These are phyloP conservation scores for Trichoderma lentiforme DNA, from an alignment of 2,329 filamentous ascomycete genomes.

Conservation along the genomic window DNA sequence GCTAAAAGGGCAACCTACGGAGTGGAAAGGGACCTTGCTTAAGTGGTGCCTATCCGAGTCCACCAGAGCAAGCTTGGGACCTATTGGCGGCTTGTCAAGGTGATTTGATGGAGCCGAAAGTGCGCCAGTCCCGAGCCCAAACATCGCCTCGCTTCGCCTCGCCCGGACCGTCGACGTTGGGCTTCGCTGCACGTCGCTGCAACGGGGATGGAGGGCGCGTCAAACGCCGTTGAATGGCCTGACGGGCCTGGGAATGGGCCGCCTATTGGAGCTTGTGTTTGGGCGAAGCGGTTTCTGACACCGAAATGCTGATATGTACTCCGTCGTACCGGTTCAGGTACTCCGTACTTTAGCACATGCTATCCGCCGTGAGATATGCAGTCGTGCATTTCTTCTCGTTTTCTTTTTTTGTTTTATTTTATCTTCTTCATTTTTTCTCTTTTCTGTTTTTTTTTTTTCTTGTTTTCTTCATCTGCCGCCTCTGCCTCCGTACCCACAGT, in stretches of 20 bases:
- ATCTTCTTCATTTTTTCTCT: neutral
- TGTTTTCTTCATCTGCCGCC: neutral
- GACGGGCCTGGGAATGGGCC: slow-evolving; percentile 7
- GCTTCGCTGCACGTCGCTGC: slow-evolving; percentile 18
- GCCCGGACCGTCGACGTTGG: slow-evolving; percentile 7
- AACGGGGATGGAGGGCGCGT: slow-evolving; percentile 12
- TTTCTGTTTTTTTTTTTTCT: neutral
- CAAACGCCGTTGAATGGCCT: slow-evolving; percentile 14
- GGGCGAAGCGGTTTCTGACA: slow-evolving; percentile 14
- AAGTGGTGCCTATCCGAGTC: slow-evolving; percentile 5
- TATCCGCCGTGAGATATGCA: neutral
- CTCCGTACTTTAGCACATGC: neutral
- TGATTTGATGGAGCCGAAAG: neutral
- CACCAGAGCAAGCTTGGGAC: neutral
- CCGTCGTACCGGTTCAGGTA: neutral
- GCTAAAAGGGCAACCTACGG: neutral
- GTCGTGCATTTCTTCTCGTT: neutral
- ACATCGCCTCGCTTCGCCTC: slow-evolving; percentile 14
- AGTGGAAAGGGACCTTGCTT: slow-evolving; percentile 8
- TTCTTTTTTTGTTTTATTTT: neutral
- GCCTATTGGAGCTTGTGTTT: slow-evolving; percentile 10
- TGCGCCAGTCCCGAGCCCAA: slow-evolving; percentile 12
- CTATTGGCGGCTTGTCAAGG: slow-evolving; percentile 2
- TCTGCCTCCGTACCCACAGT: neutral
- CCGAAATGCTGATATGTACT: neutral